phyloP scores from a whole-genome alignment of 2,329 filamentous ascomycete species.

The Colletotrichum camelliae region DNA sequence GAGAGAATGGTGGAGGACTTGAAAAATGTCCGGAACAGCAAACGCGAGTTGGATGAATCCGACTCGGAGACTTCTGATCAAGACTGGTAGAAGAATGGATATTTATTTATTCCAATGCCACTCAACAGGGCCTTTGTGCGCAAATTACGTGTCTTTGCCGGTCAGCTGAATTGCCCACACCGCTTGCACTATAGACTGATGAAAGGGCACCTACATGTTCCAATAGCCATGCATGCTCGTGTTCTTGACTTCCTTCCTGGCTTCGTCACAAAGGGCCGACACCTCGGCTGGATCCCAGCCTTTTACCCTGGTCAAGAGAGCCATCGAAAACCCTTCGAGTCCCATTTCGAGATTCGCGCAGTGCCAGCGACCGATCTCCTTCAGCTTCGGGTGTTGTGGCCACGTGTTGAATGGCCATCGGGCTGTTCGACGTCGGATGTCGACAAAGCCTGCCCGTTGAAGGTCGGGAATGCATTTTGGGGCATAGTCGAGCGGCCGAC shows the following conservation, averaged over 20 bases:
- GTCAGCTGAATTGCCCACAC: neutral
- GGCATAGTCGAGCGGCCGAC: conserved; percentile 32
- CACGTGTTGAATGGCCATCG: conserved; percentile 23
- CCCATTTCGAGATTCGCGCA: conserved; percentile 35
- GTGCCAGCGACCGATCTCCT: conserved; percentile 22
- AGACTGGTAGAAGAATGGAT: neutral
- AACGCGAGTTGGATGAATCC: neutral
- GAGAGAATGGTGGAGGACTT: neutral
- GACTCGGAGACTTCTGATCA: neutral
- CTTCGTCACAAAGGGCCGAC: conserved; percentile 23
- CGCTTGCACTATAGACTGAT: neutral
- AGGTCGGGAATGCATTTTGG: conserved; percentile 28
- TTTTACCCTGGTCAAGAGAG: conserved; percentile 39
- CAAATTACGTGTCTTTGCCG: neutral
- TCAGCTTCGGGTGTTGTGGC: conserved; percentile 21
- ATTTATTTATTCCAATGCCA: neutral
- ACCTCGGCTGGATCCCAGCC: conserved; percentile 37
- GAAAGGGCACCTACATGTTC: neutral
- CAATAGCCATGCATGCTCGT: conserved; percentile 30
- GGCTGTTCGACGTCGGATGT: neutral
- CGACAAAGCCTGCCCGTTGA: neutral
- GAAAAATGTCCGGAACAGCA: neutral
- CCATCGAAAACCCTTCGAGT: conserved; percentile 38
- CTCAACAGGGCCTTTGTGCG: neutral
- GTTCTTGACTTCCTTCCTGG: conserved; percentile 27